Evolutionary conservation across 192 early-diverging fungal species (phyloP), one percentile per base, ranked within the genome.

Genomic region (Coemansia sp.): DNA sequence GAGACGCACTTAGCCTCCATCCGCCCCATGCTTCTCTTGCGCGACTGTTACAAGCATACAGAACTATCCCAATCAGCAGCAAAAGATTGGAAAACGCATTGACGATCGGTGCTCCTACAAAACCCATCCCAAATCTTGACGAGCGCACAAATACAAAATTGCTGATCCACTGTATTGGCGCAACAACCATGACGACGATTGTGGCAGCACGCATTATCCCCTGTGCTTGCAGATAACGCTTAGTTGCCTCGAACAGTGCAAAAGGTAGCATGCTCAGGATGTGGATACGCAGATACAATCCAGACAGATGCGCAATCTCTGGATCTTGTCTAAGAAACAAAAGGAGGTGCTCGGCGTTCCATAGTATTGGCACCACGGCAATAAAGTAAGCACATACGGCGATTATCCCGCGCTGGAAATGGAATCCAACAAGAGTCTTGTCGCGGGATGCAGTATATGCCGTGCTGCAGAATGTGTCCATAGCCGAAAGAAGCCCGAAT

Each of bases 21-120:
- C 93, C 95, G 48, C 93, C 94, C 94, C 92, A 98, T 11, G 85
- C 87, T 41, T 92, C 85, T 18, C 66, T 69, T 48, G 92, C 92
- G 32, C 88, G 79, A 32, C 85, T 85, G 40, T 60, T 58, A 37
- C 74, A 63, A 15, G 86, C 85, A 51, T 95, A 98, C 26, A 89
- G 36, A 0, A 89, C 16, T 5, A 90, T 77, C 1, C 91, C 65
- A 16, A 88, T 15, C 10, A 90, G 68, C 77, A 95, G 84, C 58
- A 90, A 62, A 79, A 85, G 88, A 71, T 93, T 88, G 1, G 88
- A 88, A 12, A 90, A 84, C 8, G 85, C 76, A 0, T 87, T 90
- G 7, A 89, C 90, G 12, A 95, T 83, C 0, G 94, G 90, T 4
- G 93, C 92, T 7, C 95, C 95, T 54, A 89, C 84, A 61, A 89